phyloP scores from a whole-genome alignment of 2,329 filamentous ascomycete species.

The Beauveria scarabaeidicola region DNA sequence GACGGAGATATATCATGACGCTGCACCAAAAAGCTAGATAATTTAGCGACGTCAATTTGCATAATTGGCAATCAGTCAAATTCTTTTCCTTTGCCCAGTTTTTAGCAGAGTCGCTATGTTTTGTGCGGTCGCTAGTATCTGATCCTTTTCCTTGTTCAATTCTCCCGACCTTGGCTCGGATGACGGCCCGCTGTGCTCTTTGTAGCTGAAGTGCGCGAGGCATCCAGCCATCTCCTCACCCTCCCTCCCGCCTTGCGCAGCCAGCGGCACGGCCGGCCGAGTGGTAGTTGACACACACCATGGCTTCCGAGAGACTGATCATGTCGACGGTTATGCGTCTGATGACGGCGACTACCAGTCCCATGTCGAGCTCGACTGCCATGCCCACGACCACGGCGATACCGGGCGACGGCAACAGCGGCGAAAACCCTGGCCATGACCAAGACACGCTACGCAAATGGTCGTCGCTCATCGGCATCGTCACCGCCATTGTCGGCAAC shows the following conservation, averaged over 20 bases:
- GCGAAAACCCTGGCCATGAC: constrained; percentile 21
- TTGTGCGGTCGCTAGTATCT: background rate
- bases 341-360: background rate
- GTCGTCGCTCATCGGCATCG: constrained; percentile 91
- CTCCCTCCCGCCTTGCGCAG: background rate
- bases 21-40: background rate
- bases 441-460: constrained; percentile 56
- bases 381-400: constrained; percentile 3
- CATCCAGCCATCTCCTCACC: background rate
- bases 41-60: background rate
- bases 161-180: background rate
- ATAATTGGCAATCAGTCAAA: background rate
- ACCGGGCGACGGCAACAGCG: constrained; percentile 13
- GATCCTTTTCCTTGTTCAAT: background rate
- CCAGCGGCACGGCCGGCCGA: background rate
- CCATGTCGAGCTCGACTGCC: background rate
- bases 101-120: background rate
- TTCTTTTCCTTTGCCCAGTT: background rate
- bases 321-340: background rate
- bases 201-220: background rate
- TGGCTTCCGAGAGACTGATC: background rate
- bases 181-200: background rate
- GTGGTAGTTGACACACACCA: background rate
- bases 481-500: constrained; percentile 88
- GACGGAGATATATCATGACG: background rate